phyloP scores from a whole-genome alignment of 257 asterid genomes.

The Jasminum sambac region DNA sequence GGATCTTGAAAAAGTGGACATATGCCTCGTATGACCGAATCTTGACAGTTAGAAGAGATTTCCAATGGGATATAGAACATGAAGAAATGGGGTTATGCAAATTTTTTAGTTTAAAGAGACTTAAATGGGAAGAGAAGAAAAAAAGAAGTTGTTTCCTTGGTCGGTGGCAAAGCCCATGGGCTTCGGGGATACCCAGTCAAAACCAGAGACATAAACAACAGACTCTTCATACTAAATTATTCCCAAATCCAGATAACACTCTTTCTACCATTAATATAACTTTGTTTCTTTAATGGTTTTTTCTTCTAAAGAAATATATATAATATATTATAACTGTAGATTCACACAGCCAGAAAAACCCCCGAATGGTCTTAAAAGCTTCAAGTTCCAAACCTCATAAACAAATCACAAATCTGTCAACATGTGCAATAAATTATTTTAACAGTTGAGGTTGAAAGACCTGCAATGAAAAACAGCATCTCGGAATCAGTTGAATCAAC shows the following conservation, averaged over 20 bases:
- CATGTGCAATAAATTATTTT: conserved; percentile 37
- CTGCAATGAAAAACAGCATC: conserved; percentile 83
- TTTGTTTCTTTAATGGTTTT: conserved; percentile 22
- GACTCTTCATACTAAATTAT: conserved; percentile 64
- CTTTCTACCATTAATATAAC: conserved; percentile 38
- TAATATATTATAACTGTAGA: conserved; percentile 26
- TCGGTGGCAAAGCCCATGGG: conserved; percentile 92
- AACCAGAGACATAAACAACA: conserved; percentile 75
- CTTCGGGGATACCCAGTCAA: conserved; percentile 76
- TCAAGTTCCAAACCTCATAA: conserved; percentile 46
- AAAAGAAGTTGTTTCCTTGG: conserved; percentile 75
- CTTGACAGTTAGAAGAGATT: conserved; percentile 50
- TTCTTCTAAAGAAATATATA: conserved; percentile 3
- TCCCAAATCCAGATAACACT: conserved; percentile 49
- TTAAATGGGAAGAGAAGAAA: conserved; percentile 60
- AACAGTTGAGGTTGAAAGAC: conserved; percentile 34
- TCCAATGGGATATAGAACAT: conserved; percentile 17
- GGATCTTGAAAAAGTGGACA: conserved; percentile 52
- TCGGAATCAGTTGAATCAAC: conserved; percentile 57
- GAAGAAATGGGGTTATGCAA: conserved; percentile 26
- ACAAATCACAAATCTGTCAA: conserved; percentile 35
- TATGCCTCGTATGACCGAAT: conserved; percentile 69
- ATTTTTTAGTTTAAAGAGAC: conserved; percentile 42
- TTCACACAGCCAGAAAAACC: conserved; percentile 27
- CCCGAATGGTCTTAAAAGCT: conserved; percentile 39